phyloP scores from a whole-genome alignment of 2,329 filamentous ascomycete species.

The Aspergillus sp. region DNA sequence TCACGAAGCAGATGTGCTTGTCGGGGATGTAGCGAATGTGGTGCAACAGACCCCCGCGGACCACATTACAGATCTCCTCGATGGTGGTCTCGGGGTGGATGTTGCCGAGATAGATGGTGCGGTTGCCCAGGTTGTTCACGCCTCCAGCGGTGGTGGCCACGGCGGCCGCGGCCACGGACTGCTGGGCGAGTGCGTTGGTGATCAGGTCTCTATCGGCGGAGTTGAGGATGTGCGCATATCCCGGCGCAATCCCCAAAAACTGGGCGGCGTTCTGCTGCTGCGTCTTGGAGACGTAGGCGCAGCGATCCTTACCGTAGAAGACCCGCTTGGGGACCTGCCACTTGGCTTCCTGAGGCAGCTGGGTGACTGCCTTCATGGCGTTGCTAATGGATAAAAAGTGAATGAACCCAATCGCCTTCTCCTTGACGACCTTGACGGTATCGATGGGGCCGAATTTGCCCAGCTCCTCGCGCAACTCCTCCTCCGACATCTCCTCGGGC shows the following conservation, averaged over 20 bases:
- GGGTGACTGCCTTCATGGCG: constrained; percentile 94
- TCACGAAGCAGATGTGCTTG: constrained; percentile 99
- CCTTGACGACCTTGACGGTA: constrained; percentile 92
- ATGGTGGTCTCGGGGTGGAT: constrained; percentile 98
- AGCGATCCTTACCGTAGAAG: constrained; percentile 97
- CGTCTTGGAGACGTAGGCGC: constrained; percentile 97
- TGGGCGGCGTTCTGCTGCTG: constrained; percentile 98
- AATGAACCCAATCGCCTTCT: constrained; percentile 96
- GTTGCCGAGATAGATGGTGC: constrained; percentile 96
- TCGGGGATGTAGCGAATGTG: constrained; percentile 99
- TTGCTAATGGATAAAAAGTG: constrained; percentile 97
- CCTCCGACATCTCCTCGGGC: constrained; percentile 79
- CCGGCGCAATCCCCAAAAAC: constrained; percentile 92
- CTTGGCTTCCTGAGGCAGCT: constrained; percentile 90
- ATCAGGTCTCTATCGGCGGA: constrained; percentile 94
- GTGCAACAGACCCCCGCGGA: constrained; percentile 87
- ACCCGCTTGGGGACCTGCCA: constrained; percentile 94
- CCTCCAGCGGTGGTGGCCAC: constrained; percentile 94
- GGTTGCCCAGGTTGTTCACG: constrained; percentile 93
- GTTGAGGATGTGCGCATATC: constrained; percentile 92
- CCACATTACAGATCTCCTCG: constrained; percentile 99
- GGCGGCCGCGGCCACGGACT: constrained; percentile 92
- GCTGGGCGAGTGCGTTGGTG: constrained; percentile 89
- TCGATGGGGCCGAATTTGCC: constrained; percentile 96
- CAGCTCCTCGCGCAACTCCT: constrained; percentile 87